Evolutionary conservation across 1,284 basidiomycete species (phyloP).

Genomic region (Melampsora larici-populina): DNA sequence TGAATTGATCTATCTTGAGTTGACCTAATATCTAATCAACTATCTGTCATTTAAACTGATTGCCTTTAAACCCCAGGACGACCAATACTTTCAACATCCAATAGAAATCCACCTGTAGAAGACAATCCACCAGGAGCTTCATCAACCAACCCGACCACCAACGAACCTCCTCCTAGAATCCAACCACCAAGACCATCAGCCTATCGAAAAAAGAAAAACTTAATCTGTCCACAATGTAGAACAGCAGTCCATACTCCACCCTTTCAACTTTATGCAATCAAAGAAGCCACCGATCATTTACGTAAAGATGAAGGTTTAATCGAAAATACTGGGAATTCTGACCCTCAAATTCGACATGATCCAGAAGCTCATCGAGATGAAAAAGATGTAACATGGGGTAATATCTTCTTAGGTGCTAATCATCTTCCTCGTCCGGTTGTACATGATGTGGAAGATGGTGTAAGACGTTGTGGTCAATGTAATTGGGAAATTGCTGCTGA

Average conservation of each 20-base stretch:
- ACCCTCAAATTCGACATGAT: conserved; percentile 10
- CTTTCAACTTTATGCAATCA: conserved; percentile 45
- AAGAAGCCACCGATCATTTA: conserved; percentile 43
- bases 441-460: conserved; percentile 31
- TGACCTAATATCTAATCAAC: neutral
- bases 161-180: neutral
- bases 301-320: conserved; percentile 12
- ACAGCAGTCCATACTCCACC: conserved; percentile 41
- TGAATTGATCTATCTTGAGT: neutral
- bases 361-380: conserved; percentile 32
- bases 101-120: conserved; percentile 5
- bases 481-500: conserved; percentile 30
- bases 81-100: neutral
- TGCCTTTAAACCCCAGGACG: neutral
- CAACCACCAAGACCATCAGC: conserved; percentile 7
- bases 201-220: conserved; percentile 35
- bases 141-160: conserved; percentile 5
- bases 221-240: conserved; percentile 47
- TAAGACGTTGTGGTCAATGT: conserved; percentile 29
- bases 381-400: conserved; percentile 39
- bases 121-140: neutral
- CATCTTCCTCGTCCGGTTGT: conserved; percentile 7
- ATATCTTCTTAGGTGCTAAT: conserved; percentile 5
- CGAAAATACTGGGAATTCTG: neutral
- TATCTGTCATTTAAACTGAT: conserved; percentile 4